Base-by-base conservation (phyloP, 1,284 basidiomycete species). In the Afroboletus lepidellus region DNA sequence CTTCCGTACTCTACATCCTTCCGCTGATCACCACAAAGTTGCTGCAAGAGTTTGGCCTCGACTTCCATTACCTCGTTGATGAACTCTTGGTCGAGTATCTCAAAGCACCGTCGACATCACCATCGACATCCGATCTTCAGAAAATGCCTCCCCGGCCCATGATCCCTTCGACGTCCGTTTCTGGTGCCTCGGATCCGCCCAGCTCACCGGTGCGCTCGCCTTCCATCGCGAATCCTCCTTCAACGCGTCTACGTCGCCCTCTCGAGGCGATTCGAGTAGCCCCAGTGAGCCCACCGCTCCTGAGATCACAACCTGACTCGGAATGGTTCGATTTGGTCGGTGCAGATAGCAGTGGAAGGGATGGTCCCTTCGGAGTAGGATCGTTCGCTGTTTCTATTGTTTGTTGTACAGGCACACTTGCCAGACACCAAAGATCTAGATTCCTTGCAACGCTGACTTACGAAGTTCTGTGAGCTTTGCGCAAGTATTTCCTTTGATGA, bases 21-120 rank as follows among this genome's bases (percentile, higher is more conserved):
- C 30, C 34, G 16, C 39, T 37, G n/a, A 46, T 8, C 18, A 15
- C 30, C 34, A 3, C 24, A n/a, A 60, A 94, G 90, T 79, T 94
- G 2, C 75, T 95, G 13, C 87, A 93, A 72, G 94, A 97, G 63
- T 93, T 87, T 62, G 94, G 94, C 0, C 83, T 97, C 25, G 94
- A 97, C 72, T 97, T 97, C 66, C 87, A 87, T 24, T 94, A 88
- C 73, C 77, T 95, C 16, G 75, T 97, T 23, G 83, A 90, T 44
- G 79, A 82, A 23, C 76, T 93, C 3, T 78, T 94, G 3, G 70
- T 77, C 12, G 76, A 78, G 50, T 72, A 77, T 23, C 79, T 81
- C 29, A 62, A 74, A 41, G 45, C 59, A 29, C 49, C 60, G 30
- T 57, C 60, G 27, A 66, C 56, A 41, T 43, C 59, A 30, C 49